Base-by-base conservation (phyloP, 2,329 filamentous ascomycete genomes). In the Nemania diffusa region DNA sequence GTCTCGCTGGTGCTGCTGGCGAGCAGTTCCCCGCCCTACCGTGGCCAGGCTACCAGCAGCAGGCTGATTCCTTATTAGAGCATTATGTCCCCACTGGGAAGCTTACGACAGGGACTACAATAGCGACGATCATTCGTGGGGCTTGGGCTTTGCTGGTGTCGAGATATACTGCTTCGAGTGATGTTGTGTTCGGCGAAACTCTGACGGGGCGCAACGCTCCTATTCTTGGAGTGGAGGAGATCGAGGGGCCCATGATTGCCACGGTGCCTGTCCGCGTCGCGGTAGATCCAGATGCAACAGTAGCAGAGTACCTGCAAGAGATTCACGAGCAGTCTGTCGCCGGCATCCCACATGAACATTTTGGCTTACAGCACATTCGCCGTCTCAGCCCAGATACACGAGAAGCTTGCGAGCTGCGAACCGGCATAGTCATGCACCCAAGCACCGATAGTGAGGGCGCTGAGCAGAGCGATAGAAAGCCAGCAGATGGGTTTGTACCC, bases 271-370 rank as follows among this genome's bases (percentile, higher is more conserved):
- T 89, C 6, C 83, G 86, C 17, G 78, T 89, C 1, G 78, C 78
- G 0, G 74, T 88, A 2, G 78, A 83, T 57, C 73, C 78, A 2
- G 78, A 82, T 4, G 73, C 75, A 0, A 80, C 80, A 0, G 80
- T 88, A 1, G 73, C 76, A 0, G 81, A 87, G 52, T 90, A 85
- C 68, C 78, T 92, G 3, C 80, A 85, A 48, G 77, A 80, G 1
- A 82, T 91, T 2, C 88, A 91, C 42, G 80, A 86, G 32, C 82
- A 85, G 62, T 86, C 84, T 0, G 81, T 88, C 0, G 78, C 82
- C 2, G 84, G 87, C 70, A 90, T 91, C 5, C 85, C 88, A 0
- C 85, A 91, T 73, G 87, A 92, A 75, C 89, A 92, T 74, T 82
- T 86, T 57, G 87, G 87, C 22, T 78, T 89, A 51, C 87, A 89